These are phyloP conservation scores for Hsuehochloa calcarea DNA, from an alignment of 176 grass and related monocot genomes.

Conservation along the genomic window DNA sequence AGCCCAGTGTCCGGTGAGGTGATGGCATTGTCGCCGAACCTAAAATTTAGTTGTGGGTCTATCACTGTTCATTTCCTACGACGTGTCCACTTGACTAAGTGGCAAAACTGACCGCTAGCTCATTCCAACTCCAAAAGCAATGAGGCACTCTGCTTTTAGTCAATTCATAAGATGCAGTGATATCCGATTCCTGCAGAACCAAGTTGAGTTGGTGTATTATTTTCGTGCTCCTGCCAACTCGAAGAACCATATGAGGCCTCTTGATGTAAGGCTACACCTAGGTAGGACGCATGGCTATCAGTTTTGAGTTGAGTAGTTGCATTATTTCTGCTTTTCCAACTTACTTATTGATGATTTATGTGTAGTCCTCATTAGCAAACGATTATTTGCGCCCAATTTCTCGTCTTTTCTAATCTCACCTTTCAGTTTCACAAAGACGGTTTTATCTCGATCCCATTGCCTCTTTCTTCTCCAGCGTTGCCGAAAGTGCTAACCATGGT, in stretches of 20 bases:
- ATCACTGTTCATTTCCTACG: too few species aligned
- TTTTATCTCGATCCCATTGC: background rate
- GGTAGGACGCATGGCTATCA: background rate
- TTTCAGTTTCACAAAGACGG: background rate
- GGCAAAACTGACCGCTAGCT: constrained; percentile 9
- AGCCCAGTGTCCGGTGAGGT: too few species aligned
- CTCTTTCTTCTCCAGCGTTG: too few species aligned
- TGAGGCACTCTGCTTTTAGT: background rate
- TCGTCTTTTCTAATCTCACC: background rate
- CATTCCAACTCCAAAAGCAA: constrained; percentile 30
- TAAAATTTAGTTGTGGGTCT: too few species aligned
- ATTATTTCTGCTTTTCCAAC: background rate
- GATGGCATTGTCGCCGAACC: too few species aligned
- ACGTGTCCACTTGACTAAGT: too few species aligned
- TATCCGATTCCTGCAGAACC: background rate
- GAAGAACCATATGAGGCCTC: background rate
- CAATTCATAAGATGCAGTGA: constrained; percentile 9
- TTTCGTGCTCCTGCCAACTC: constrained; percentile 16
- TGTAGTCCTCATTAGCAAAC: background rate
- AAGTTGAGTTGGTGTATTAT: background rate
- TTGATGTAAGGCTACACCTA: background rate
- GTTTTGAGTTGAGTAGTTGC: background rate
- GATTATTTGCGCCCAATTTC: background rate
- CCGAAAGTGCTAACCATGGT: too few species aligned
- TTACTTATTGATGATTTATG: background rate